Base-by-base conservation (phyloP, 371 early-diverging fungal genomes). In the Mucor piriformis region DNA sequence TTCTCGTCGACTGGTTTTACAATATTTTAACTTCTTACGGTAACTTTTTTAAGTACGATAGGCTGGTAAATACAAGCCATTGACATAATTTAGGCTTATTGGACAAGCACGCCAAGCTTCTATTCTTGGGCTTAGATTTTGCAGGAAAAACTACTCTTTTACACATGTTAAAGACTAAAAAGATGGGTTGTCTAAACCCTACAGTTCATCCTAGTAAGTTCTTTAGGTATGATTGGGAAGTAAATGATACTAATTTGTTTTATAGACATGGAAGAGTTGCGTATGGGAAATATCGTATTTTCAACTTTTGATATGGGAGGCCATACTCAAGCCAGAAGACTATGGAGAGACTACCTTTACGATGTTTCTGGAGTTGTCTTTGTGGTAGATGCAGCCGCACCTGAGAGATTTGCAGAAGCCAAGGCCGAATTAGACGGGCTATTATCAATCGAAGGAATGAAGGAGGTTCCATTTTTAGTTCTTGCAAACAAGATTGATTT, bases 101-200 rank as follows among this genome's bases (percentile, higher is more conserved):
- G 66, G 95, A 96, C 81, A 98, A 98, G 84, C 95, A 95, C 72
- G 98, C 99, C 53, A 96, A 96, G 79, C 94, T 99, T 69, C 85
- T 99, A 43, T 99, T 99, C 83, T 86, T 99, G 56, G 99, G 99
- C 35, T 88, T 99, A 54, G 99, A 99, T 76, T 99, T 99, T 84
- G 98, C 99, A 54, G 99, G 99, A 52, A 99, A 99, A 81, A 99
- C 99, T 6, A 99, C 99, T 37, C 85, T 99, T 33, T 87, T 99
- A 33, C 97, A 98, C 83, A 97, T 99, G 94, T 83, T 99, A 66
- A 99, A 99, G 85, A 96, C 95, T 73, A 97, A 97, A 75, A 92
- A 97, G 50, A 79, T 98, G 66, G 95, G 96, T 29, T 91, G 94
- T 32, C 84, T 96, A 32, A 93, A 94, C 72, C 99, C 99, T 38